Evolutionary conservation across 2,329 filamentous ascomycete species (phyloP).

Genomic region (Fusarium xylarioides): DNA sequence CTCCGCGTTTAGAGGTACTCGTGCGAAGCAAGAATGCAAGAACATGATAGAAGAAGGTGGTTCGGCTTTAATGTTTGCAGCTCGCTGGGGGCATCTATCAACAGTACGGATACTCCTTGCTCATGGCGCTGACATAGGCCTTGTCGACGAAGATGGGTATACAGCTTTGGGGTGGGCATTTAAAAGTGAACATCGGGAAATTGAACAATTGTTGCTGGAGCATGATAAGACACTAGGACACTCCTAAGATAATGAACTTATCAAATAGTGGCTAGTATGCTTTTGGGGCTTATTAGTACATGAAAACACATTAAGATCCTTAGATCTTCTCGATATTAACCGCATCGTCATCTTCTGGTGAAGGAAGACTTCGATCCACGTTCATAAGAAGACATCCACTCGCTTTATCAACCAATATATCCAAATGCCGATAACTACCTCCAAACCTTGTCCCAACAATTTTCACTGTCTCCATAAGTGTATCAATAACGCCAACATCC

Average conservation of each 20-base stretch:
- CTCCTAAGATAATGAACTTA: no score
- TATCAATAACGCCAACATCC: constrained; percentile 19
- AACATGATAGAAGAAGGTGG: no score
- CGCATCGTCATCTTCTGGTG: rapidly evolving
- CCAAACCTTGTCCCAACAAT: constrained; percentile 13
- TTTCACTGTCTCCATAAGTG: constrained; percentile 17
- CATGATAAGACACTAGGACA: no score
- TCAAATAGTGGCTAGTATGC: no score
- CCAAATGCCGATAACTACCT: constrained; percentile 8
- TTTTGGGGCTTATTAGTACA: no score
- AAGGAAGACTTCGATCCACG: not conserved
- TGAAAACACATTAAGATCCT: no score
- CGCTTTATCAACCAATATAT: constrained; percentile 18
- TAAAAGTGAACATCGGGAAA: rapidly evolving
- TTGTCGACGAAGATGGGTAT: rapidly evolving
- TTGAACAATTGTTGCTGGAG: not conserved
- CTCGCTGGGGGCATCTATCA: rapidly evolving
- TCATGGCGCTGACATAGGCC: not conserved
- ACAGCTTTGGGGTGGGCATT: rapidly evolving
- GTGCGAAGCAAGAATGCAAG: no score
- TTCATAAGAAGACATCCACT: not conserved
- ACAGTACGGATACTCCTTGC: not conserved
- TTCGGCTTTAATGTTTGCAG: not conserved
- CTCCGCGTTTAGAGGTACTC: no score
- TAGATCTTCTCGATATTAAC: not conserved